Evolutionary conservation across 129 eudicot genomes (phyloP), one percentile per base, ranked within the genome.

Genomic region (Chrysanthemum lavandulifolium): DNA sequence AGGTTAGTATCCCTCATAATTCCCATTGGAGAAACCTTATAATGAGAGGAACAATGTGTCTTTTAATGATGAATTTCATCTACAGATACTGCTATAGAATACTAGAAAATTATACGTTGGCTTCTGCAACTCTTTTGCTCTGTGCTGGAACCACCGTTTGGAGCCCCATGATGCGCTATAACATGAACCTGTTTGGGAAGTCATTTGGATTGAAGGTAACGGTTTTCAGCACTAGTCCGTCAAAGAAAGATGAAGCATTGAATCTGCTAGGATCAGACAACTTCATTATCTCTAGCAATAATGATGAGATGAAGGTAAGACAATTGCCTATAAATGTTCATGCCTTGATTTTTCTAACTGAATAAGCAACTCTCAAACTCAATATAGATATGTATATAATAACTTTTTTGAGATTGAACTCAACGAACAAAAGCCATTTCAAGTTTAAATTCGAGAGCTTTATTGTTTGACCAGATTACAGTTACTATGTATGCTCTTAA

Each of bases 101-200:
- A 73, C 96, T 96, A 31, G 83, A 87, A 40, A 87, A 73, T 69
- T 84, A 83, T 73, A 95, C 98, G 6, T 81, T 74, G 68, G 81
- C 87, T 62, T 67, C 77, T 16, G 98, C 96, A 69, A 96, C 96
- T 15, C 98, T 96, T 75, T 82, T 92, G 82, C 77, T 92, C 5
- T 92, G 98, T 83, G 95, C 98, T 76, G 98, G 98, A 71, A 92
- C 87, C 65, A 92, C 98, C n/a, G 98, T 92, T 67, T 92, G 89
- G 84, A 53, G 92, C 60, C 98, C 98, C 48, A 92, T 92, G 98
- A 80, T 87, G 54, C 79, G 77, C 49, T 95, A 89, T 80, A 84
- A 84, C 70, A 92, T 92, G 95, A 89, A 87, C 65, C 91, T 82
- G 83, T 87, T 92, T 71, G 98, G 95, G 63, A 92, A 92, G 80